Conservation (phyloP, 2,329 filamentous ascomycete species). For the Fusarium secorum region DNA sequence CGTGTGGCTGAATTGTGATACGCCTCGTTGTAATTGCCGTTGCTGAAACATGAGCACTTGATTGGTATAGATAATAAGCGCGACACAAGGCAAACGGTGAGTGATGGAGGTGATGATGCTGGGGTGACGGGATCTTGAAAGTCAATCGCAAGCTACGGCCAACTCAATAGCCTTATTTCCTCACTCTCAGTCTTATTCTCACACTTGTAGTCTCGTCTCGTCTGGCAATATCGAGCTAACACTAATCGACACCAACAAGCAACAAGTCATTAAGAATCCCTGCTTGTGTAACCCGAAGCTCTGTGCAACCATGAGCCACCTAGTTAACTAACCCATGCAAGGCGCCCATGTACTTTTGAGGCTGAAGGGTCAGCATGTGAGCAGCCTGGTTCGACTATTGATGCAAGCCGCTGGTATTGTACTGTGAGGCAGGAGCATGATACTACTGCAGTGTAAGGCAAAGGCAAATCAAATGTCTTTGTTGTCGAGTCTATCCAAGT, state of each 20-base stretch:
- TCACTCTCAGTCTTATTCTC: background rate
- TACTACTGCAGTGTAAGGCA: background rate
- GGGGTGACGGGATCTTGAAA: slow-evolving; percentile 10
- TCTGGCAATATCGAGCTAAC: background rate
- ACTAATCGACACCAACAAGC: background rate
- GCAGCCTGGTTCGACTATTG: slow-evolving; percentile 24
- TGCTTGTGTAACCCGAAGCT: slow-evolving; percentile 16
- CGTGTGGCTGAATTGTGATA: slow-evolving; percentile 12
- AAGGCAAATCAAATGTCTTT: background rate
- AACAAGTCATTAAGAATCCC: background rate
- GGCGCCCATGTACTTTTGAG: slow-evolving; percentile 6
- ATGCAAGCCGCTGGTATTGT: slow-evolving; percentile 24
- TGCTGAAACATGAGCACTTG: background rate
- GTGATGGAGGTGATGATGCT: slow-evolving; percentile 4
- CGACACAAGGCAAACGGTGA: slow-evolving; percentile 6
- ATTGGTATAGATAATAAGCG: slow-evolving; percentile 7
- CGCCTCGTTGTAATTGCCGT: background rate
- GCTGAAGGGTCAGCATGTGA: slow-evolving; percentile 27
- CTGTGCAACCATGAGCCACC: background rate
- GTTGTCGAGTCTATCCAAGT: slow-evolving; percentile 1
- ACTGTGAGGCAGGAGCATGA: background rate
- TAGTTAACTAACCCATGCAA: slow-evolving; percentile 3
- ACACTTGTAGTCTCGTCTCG: background rate
- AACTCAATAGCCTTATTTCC: background rate
- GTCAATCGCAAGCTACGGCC: slow-evolving; percentile 16